phyloP scores from a whole-genome alignment of 331 rosid species.

The Arachis monticola region DNA sequence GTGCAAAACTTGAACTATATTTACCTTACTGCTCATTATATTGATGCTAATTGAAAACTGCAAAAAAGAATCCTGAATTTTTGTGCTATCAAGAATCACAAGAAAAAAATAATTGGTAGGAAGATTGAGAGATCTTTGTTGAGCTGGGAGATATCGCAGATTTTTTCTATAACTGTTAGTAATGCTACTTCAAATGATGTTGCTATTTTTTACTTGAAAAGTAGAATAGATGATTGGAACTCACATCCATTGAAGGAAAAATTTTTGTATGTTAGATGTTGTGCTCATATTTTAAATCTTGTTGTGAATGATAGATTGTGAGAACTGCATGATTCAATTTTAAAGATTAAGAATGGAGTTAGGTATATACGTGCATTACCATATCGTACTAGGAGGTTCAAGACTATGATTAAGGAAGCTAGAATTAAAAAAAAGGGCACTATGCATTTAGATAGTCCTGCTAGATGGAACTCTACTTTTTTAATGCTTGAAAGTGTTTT shows the following conservation, averaged over 20 bases:
- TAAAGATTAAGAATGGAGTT: neutral
- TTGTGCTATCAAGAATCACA: too few relatives aligned
- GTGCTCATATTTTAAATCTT: conserved; percentile 12
- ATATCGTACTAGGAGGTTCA: neutral
- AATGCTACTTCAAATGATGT: neutral
- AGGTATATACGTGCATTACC: neutral
- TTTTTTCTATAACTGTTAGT: neutral
- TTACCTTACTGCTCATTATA: too few relatives aligned
- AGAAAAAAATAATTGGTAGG: too few relatives aligned
- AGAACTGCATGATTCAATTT: neutral
- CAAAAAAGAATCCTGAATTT: too few relatives aligned
- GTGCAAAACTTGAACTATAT: too few relatives aligned
- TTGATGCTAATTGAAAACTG: too few relatives aligned
- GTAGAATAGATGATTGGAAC: neutral
- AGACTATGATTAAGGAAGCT: neutral
- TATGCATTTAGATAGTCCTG: too few relatives aligned
- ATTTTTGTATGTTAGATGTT: conserved; percentile 19
- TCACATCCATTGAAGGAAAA: neutral
- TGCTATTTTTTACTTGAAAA: neutral
- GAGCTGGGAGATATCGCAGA: neutral
- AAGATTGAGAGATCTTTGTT: neutral
- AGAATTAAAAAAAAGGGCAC: too few relatives aligned
- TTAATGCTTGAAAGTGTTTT: too few relatives aligned
- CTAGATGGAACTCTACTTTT: too few relatives aligned
- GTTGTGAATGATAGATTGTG: neutral